phyloP scores from a whole-genome alignment of 352 stramenopile genomes.

The Pythium folliculosum region DNA sequence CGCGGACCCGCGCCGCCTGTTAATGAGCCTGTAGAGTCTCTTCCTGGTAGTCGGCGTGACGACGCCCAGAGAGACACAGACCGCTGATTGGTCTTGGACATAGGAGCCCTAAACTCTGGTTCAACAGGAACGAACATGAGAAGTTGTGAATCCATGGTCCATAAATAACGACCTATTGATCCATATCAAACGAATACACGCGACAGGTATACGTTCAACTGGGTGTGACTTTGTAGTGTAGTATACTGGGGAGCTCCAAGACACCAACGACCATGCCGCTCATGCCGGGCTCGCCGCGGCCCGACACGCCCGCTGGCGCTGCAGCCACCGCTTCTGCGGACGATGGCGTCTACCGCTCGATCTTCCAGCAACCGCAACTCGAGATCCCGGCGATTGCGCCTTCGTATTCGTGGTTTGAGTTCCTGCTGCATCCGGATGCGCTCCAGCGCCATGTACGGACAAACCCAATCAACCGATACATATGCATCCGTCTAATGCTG shows the following conservation, averaged over 20 bases:
- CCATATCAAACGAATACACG: background rate
- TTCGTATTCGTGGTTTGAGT: slow-evolving; percentile 86
- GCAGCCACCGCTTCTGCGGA: slow-evolving; percentile 34
- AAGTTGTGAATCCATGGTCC: background rate
- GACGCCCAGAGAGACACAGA: slow-evolving; percentile 1
- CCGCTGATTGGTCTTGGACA: too few species aligned
- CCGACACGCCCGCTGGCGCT: slow-evolving; percentile 20
- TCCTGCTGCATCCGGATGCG: slow-evolving; percentile 77
- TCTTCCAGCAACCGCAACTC: slow-evolving; percentile 83
- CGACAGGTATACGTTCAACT: too few species aligned
- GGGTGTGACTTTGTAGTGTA: too few species aligned
- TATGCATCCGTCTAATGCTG: too few species aligned
- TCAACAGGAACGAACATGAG: background rate
- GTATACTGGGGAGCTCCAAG: background rate
- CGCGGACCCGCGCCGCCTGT: slow-evolving; percentile 92
- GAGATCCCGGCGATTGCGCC: slow-evolving; percentile 66
- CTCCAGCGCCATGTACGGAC: slow-evolving; percentile 68
- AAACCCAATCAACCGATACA: background rate
- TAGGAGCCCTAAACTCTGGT: background rate
- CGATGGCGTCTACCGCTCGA: slow-evolving; percentile 78
- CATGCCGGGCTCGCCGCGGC: slow-evolving; percentile 67
- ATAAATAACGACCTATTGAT: background rate
- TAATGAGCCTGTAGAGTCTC: slow-evolving; percentile 74
- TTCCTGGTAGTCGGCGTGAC: background rate
- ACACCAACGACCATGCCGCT: slow-evolving; percentile 37